Percentiles rank a stretch among this genome's conserved stretches.
These are phyloP conservation scores for Mycena crocata DNA, from an alignment of 768 basidiomycete species.

Conservation along the genomic window DNA sequence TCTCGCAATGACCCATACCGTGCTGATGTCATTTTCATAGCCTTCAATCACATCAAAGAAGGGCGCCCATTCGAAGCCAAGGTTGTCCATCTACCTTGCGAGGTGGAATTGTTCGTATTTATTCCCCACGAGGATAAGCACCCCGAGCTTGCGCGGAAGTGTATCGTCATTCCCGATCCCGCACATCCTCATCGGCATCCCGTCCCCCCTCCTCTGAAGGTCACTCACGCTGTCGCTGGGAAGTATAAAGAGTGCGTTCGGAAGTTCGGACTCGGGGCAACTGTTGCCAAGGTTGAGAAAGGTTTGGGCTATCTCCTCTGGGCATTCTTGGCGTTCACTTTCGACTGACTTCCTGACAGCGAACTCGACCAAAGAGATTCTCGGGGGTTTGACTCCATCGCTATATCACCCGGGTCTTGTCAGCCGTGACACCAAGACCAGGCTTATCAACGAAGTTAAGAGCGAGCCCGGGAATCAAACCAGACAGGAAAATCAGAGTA, in stretches of 20 bases:
- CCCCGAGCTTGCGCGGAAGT: slow-evolving; percentile 17
- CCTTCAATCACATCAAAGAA: slow-evolving; percentile 19
- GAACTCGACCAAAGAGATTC: slow-evolving; percentile 15
- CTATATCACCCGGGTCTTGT: slow-evolving; percentile 14
- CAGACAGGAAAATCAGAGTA: slow-evolving; percentile 15
- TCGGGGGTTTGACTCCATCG: slow-evolving; percentile 16
- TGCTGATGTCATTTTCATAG: slow-evolving; percentile 4
- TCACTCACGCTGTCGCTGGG: slow-evolving; percentile 1
- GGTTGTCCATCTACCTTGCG: slow-evolving; percentile 11
- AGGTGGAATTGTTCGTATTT: slow-evolving; percentile 8
- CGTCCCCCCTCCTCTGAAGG: slow-evolving; percentile 10
- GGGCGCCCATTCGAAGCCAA: slow-evolving; percentile 14
- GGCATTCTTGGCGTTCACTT: background rate
- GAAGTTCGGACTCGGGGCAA: slow-evolving; percentile 10
- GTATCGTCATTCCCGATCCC: slow-evolving; percentile 16
- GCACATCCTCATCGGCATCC: slow-evolving; percentile 4
- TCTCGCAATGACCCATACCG: background rate
- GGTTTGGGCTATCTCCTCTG: background rate
- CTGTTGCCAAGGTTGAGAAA: slow-evolving; percentile 22
- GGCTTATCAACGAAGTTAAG: slow-evolving; percentile 17
- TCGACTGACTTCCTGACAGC: slow-evolving; percentile 8
- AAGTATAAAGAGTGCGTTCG: slow-evolving; percentile 17
- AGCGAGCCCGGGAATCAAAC: slow-evolving; percentile 18
- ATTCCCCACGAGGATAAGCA: slow-evolving; percentile 16
- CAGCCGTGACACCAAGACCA: slow-evolving; percentile 15